These are phyloP conservation scores for Sporisorium iseilematis-ciliati DNA, from an alignment of 1,284 basidiomycete species.

Conservation along the genomic window DNA sequence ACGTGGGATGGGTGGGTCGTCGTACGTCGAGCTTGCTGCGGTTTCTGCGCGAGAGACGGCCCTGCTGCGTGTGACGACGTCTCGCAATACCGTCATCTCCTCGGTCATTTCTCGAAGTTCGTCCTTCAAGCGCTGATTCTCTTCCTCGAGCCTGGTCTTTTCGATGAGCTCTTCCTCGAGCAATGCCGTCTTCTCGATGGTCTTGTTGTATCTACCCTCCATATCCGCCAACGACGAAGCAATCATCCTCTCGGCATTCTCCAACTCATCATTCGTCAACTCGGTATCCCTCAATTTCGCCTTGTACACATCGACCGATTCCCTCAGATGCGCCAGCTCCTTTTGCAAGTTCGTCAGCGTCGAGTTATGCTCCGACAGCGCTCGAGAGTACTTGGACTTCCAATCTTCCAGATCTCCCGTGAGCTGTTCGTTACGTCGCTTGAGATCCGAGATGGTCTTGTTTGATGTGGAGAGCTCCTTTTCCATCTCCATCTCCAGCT, in stretches of 20 bases:
- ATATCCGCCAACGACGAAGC: conserved; percentile 90
- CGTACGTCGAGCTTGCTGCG: conserved; percentile 33
- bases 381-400: conserved; percentile 66
- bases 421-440: conserved; percentile 56
- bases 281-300: conserved; percentile 66
- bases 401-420: conserved; percentile 63
- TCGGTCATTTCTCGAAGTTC: conserved; percentile 89
- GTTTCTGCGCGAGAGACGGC: conserved; percentile 28
- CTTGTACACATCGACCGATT: conserved; percentile 66
- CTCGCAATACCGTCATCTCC: conserved; percentile 85
- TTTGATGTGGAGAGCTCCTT: conserved; percentile 56
- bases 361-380: conserved; percentile 62
- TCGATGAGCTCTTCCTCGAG: conserved; percentile 95
- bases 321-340: conserved; percentile 57
- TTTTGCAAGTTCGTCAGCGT: conserved; percentile 59
- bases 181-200: conserved; percentile 94
- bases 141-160: conserved; percentile 89
- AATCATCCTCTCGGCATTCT: conserved; percentile 75
- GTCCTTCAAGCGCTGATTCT: conserved; percentile 90
- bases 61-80: conserved; percentile 66
- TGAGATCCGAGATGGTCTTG: conserved; percentile 52
- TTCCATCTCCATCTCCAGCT: conserved; percentile 67
- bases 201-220: conserved; percentile 88
- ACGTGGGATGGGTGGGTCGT: conserved; percentile 17
- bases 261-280: conserved; percentile 68